Evolutionary conservation across 441 rosid species (phyloP).

Genomic region (Eutrema salsugineum): DNA sequence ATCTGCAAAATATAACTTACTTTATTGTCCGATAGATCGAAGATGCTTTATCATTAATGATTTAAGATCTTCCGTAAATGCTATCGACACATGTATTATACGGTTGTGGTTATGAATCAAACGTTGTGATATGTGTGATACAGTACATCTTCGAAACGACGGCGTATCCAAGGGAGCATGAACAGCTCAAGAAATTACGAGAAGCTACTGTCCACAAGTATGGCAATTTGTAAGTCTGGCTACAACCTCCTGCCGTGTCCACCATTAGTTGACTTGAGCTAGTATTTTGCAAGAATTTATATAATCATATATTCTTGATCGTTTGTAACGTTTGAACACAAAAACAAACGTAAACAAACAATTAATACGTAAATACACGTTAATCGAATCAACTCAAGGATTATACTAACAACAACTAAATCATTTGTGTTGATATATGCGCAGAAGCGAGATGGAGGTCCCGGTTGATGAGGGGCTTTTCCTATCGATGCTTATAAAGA

Average conservation of each 20-base stretch:
- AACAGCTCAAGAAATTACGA: conserved; percentile 42
- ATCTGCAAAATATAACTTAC: background rate
- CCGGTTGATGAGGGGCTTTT: conserved; percentile 55
- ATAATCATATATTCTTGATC: no score
- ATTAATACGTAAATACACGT: background rate
- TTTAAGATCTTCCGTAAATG: background rate
- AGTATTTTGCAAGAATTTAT: background rate
- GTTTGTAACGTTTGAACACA: no score
- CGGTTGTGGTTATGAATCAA: background rate
- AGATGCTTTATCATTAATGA: background rate
- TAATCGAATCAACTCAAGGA: background rate
- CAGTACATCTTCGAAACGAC: conserved; percentile 53
- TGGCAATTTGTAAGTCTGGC: conserved; percentile 32
- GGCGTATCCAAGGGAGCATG: conserved; percentile 59
- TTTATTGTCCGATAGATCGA: background rate
- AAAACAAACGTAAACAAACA: background rate
- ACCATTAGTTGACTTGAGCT: background rate
- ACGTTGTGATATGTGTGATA: background rate
- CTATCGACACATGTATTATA: background rate
- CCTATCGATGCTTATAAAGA: conserved; percentile 40
- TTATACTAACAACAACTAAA: background rate
- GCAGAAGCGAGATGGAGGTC: conserved; percentile 35
- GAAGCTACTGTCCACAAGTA: conserved; percentile 43
- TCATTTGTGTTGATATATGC: background rate
- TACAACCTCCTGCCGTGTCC: background rate